These are phyloP conservation scores for Talaromyces sp. DNA, from an alignment of 2,329 filamentous ascomycete species.

Conservation along the genomic window DNA sequence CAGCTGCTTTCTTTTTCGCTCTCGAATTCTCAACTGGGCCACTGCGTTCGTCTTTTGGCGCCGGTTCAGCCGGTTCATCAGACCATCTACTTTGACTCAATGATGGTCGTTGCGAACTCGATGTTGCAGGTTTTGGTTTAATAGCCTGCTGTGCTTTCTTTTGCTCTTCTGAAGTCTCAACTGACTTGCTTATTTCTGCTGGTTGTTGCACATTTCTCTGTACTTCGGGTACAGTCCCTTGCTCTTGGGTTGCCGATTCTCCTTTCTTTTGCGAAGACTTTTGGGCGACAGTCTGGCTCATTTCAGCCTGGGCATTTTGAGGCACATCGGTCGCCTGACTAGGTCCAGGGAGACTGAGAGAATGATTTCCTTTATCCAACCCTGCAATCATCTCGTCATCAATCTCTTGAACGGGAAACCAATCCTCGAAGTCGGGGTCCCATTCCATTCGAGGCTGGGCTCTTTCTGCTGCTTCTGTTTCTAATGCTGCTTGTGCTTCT, in stretches of 20 bases:
- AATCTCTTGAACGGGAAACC: neutral
- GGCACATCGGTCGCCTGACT: neutral
- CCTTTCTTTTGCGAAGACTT: neutral
- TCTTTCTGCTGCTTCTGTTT: neutral
- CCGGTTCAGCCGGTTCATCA: neutral
- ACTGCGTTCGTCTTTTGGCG: neutral
- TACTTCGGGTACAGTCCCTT: neutral
- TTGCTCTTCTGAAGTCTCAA: neutral
- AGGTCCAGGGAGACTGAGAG: neutral
- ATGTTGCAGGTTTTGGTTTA: neutral
- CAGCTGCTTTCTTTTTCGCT: neutral
- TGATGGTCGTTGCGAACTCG: neutral
- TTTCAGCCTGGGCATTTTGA: neutral
- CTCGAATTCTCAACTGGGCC: neutral
- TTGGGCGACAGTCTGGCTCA: neutral
- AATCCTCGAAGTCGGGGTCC: neutral
- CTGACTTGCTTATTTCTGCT: neutral
- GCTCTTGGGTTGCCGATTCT: neutral
- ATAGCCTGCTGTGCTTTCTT: neutral
- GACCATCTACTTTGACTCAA: neutral
- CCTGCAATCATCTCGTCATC: neutral
- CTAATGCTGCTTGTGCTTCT: neutral
- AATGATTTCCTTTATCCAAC: neutral
- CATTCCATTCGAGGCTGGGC: neutral
- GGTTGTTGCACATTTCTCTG: neutral